phyloP scores from a whole-genome alignment of 2,329 filamentous ascomycete genomes.

The Exophiala sideris region DNA sequence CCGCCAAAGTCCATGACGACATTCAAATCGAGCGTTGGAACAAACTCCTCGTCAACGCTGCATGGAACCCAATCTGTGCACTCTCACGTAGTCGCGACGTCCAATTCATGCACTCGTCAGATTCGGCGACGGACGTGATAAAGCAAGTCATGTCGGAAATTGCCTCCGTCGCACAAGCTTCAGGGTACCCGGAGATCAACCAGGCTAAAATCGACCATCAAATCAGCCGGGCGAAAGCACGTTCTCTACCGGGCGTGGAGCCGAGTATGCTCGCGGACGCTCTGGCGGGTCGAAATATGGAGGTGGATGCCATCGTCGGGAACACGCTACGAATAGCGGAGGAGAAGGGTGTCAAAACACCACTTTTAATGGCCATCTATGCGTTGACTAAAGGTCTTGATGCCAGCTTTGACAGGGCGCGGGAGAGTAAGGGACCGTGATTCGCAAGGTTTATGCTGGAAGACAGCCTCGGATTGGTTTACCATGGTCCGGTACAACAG shows the following conservation, averaged over 20 bases:
- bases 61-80: conserved; percentile 61
- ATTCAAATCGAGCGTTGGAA: conserved; percentile 58
- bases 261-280: conserved; percentile 52
- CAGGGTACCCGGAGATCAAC: conserved; percentile 38
- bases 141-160: conserved; percentile 47
- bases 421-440: no score
- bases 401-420: conserved; percentile 10
- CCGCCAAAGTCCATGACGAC: conserved; percentile 50
- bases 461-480: no score
- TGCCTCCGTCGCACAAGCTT: conserved; percentile 38
- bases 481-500: no score
- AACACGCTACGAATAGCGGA: conserved; percentile 44
- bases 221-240: conserved; percentile 36
- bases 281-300: conserved; percentile 40
- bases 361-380: conserved; percentile 46
- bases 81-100: conserved; percentile 54
- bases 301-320: conserved; percentile 52
- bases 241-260: conserved; percentile 41
- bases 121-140: conserved; percentile 33
- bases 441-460: no score
- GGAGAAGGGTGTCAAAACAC: conserved; percentile 39
- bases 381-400: conserved; percentile 40
- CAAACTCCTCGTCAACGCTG: conserved; percentile 60
- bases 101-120: conserved; percentile 46
- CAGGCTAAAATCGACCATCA: conserved; percentile 38